Percentiles rank a stretch among this genome's conserved stretches.
Conservation (phyloP, 306 rosid genomes). For the Gleditsia sinensis region DNA sequence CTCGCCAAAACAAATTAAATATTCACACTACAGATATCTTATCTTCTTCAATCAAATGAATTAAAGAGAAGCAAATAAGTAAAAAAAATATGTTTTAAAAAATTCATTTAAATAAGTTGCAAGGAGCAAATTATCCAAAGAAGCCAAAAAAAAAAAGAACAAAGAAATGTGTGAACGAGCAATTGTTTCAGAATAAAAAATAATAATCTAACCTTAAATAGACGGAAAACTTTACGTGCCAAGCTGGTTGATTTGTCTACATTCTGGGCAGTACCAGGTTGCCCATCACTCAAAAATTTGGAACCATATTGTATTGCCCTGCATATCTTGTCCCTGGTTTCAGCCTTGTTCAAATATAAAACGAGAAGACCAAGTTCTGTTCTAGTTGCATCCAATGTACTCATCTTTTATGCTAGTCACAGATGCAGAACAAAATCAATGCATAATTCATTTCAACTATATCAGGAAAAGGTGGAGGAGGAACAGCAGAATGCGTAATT, state of each 20-base stretch:
- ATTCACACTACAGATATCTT: background rate
- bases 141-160: background rate
- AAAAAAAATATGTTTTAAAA: background rate
- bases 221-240: conserved; percentile 95
- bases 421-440: background rate
- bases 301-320: conserved; percentile 96
- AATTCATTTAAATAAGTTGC: background rate
- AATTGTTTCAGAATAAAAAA: background rate
- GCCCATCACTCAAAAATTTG: conserved; percentile 85
- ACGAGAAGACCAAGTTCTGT: conserved; percentile 84
- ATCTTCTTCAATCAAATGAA: conserved; percentile 12
- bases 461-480: background rate
- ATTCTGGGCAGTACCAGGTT: conserved; percentile 89
- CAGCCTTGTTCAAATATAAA: conserved; percentile 87
- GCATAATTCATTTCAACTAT: conserved; percentile 22
- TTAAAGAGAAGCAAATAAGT: background rate
- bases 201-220: conserved; percentile 72
- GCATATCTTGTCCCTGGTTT: conserved; percentile 96
- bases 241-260: conserved; percentile 90
- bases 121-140: background rate
- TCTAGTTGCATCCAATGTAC: conserved; percentile 84
- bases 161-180: background rate
- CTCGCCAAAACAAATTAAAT: background rate
- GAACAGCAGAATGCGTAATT: background rate
- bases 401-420: conserved; percentile 58